A percentile compares a stretch with the other conserved stretches of the same genome.
Conservation (phyloP, 2,329 filamentous ascomycete species). For the Cercospora citrullina region DNA sequence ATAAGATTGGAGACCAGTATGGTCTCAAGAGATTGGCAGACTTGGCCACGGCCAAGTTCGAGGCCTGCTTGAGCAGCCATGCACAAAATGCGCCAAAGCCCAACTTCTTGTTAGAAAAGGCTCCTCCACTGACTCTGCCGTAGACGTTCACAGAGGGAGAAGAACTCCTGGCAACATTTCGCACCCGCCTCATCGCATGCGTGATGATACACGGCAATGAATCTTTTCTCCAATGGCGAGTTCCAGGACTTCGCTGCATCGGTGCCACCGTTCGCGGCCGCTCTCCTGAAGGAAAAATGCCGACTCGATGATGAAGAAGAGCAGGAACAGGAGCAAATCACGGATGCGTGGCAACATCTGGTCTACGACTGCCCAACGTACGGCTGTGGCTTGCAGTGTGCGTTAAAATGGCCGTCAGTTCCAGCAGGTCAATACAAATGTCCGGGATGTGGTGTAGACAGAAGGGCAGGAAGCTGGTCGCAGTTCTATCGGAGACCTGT, state of each 20-base stretch:
- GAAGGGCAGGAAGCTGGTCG: no score
- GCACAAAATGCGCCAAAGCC: background rate
- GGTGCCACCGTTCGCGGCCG: background rate
- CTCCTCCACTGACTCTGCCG: background rate
- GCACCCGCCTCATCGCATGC: background rate
- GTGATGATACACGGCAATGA: background rate
- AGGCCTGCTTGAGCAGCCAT: background rate
- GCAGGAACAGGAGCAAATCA: background rate
- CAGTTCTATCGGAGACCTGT: no score
- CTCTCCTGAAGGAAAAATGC: background rate
- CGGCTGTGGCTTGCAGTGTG: background rate
- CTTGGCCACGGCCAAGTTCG: conserved; percentile 8
- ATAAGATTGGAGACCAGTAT: conserved; percentile 7
- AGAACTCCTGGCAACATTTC: background rate
- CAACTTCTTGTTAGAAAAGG: no score
- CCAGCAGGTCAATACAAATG: no score
- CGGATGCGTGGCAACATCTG: background rate
- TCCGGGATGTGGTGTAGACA: no score
- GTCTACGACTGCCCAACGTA: background rate
- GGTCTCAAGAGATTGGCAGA: background rate
- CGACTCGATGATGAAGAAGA: background rate
- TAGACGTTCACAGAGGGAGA: background rate
- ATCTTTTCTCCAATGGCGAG: background rate
- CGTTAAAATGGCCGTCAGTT: no score
- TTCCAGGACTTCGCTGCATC: background rate